A percentile compares a stretch with the other conserved stretches of the same genome.
Conservation (phyloP, 768 basidiomycete genomes). For the Pulveroboletus sp. region DNA sequence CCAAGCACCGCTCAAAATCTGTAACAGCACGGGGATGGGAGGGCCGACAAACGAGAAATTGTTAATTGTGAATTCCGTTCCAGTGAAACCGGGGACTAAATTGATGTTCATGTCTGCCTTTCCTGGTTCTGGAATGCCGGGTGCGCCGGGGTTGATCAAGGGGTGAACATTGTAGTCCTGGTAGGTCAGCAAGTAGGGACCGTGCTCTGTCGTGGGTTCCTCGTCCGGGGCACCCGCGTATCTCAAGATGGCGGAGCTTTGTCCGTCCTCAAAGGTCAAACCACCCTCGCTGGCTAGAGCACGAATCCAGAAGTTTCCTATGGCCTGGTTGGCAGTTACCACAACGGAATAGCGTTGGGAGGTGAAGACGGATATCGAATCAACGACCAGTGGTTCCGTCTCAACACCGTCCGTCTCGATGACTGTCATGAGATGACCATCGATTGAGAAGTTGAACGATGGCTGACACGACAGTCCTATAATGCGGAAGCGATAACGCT, state of each 20-base stretch:
- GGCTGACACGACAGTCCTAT: constrained; percentile 41
- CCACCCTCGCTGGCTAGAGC: constrained; percentile 17
- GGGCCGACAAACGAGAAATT: constrained; percentile 36
- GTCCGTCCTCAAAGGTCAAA: constrained; percentile 27
- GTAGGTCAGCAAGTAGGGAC: constrained; percentile 25
- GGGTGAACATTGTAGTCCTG: constrained; percentile 37
- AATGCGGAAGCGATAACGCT: constrained; percentile 38
- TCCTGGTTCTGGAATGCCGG: constrained; percentile 36
- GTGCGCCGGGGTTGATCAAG: constrained; percentile 28
- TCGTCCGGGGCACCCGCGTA: constrained; percentile 36
- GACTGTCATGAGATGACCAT: constrained; percentile 42
- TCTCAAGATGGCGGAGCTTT: constrained; percentile 41
- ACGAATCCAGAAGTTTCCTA: constrained; percentile 42
- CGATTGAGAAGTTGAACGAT: constrained; percentile 43
- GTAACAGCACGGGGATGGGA: constrained; percentile 50
- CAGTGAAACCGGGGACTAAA: constrained; percentile 8
- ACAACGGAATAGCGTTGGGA: constrained; percentile 53
- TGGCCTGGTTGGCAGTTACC: constrained; percentile 29
- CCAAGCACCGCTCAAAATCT: constrained; percentile 52
- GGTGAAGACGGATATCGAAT: constrained; percentile 43
- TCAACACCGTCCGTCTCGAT: constrained; percentile 47
- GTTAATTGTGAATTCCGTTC: constrained; percentile 14
- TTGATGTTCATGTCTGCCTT: constrained; percentile 40
- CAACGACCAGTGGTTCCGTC: constrained; percentile 38
- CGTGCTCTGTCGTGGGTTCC: constrained; percentile 31